Evolutionary conservation across 345 rosid species (phyloP).

Genomic region (Sonneratia alba): DNA sequence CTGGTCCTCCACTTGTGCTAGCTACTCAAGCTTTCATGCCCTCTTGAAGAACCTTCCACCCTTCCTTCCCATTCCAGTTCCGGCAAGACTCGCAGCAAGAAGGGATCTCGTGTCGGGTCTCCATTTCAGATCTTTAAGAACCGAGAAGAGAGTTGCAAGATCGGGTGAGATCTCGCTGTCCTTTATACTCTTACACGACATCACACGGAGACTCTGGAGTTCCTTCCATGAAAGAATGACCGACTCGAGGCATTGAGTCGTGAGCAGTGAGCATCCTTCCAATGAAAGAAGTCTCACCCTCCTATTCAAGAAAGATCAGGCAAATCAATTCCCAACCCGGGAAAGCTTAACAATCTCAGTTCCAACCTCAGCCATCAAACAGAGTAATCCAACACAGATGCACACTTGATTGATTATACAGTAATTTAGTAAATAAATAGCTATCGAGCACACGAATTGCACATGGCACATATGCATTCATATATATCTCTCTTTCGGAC

Average conservation of each 20-base stretch:
- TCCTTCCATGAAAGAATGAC: conserved; percentile 68
- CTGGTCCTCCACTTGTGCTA: not conserved
- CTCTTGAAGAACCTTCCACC: conserved; percentile 74
- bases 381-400: not conserved
- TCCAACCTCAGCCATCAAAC: not conserved
- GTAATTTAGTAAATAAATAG: not conserved
- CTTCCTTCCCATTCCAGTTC: conserved; percentile 60
- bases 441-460: not conserved
- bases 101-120: conserved; percentile 73
- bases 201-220: conserved; percentile 53
- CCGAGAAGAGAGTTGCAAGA: conserved; percentile 56
- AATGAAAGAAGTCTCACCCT: conserved; percentile 59
- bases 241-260: conserved; percentile 64
- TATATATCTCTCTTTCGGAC: not conserved
- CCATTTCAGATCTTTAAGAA: conserved; percentile 81
- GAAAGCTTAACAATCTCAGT: not conserved
- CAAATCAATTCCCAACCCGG: not conserved
- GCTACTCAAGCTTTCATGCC: conserved; percentile 6
- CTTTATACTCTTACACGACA: conserved; percentile 67
- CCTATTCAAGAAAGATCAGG: conserved; percentile 25
- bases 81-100: conserved; percentile 47
- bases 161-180: conserved; percentile 62
- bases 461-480: not conserved
- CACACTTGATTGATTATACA: no score
- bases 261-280: conserved; percentile 74